phyloP scores from a whole-genome alignment of 2,329 filamentous ascomycete species.

The Alternaria atra region DNA sequence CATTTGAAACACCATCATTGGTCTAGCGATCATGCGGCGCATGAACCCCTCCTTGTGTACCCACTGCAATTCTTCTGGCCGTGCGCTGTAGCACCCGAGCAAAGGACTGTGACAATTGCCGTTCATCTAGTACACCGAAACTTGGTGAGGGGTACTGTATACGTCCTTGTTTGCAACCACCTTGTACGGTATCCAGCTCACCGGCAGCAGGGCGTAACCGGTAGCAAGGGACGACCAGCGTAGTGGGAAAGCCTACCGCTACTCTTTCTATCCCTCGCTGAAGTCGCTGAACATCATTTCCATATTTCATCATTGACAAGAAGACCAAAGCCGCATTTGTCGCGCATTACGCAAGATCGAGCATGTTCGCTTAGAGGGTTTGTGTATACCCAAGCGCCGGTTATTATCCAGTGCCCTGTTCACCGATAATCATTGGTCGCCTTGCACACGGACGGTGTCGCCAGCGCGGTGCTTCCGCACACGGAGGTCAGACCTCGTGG shows the following conservation, averaged over 20 bases:
- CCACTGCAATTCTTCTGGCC: slow-evolving; percentile 18
- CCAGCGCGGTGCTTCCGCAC: slow-evolving; percentile 20
- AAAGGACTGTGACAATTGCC: slow-evolving; percentile 23
- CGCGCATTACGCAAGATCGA: slow-evolving; percentile 9
- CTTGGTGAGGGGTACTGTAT: slow-evolving; percentile 10
- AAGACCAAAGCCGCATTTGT: slow-evolving; percentile 17
- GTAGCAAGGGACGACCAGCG: slow-evolving; percentile 24
- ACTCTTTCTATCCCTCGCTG: slow-evolving; percentile 6
- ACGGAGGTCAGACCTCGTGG: slow-evolving; percentile 35
- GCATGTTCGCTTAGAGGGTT: slow-evolving; percentile 17
- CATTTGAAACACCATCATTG: slow-evolving; percentile 17
- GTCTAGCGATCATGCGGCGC: slow-evolving; percentile 22
- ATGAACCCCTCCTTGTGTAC: slow-evolving; percentile 26
- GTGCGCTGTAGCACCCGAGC: slow-evolving; percentile 20
- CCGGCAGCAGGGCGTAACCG: slow-evolving; percentile 24
- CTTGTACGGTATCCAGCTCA: slow-evolving; percentile 19
- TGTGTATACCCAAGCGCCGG: slow-evolving; percentile 30
- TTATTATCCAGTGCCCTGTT: slow-evolving; percentile 20
- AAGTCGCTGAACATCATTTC: slow-evolving; percentile 10
- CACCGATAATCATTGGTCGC: slow-evolving; percentile 28
- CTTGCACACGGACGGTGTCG: slow-evolving; percentile 23
- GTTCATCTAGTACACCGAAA: slow-evolving; percentile 21
- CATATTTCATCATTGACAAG: slow-evolving; percentile 5
- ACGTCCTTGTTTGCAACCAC: slow-evolving; percentile 15
- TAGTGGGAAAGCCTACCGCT: slow-evolving; percentile 19